Evolutionary conservation across 257 asterid genomes (phyloP), one percentile per base, ranked within the genome.

Genomic region (Scutellaria minor): DNA sequence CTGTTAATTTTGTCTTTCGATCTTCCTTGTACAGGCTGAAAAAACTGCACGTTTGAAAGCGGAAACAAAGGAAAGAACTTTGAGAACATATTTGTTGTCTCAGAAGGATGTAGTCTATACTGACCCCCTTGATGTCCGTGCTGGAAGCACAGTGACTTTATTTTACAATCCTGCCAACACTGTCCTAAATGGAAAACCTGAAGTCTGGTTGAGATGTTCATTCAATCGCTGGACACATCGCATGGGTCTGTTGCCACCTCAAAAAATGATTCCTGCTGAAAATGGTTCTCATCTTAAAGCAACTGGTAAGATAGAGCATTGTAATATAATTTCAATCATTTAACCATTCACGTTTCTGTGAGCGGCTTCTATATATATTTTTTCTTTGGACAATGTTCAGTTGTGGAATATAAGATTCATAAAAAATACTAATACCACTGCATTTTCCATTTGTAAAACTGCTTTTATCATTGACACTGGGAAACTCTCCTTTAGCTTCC

Each of bases 151-250:
- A 8, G 96, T 86, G 51, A 86, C 91, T 37, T 79, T 95, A 70
- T 85, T 85, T 80, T 95, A 95, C 76, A 89, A 95, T 81, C 97
- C 99, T 40, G 73, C 88, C 71, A 90, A 88, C 84, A 92, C 99
- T 68, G 89, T 90, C 68, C 83, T 95, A 61, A 87, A 82, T 81
- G 99, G 96, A 64, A 95, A 90, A 82, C 73, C 96, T 63, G 99
- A 95, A 92, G 81, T 88, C 75, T 95, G 98, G 98, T 82, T 95
- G 82, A 92, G 96, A 85, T 92, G 92, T 83, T 92, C 98, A 68
- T 95, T 95, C 83, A 95, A 95, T 64, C 97, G 91, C 48, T 95
- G 99, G 99, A 90, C 98, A 13, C 96, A 95, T 86, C 89, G 83
- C 12, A 44, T 85, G 83, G 96, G 98, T 65, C 91, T 84, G n/a